Evolutionary conservation across 441 rosid genomes (phyloP), one percentile per base, ranked within the genome.

Genomic region (Adansonia madagascariensis): DNA sequence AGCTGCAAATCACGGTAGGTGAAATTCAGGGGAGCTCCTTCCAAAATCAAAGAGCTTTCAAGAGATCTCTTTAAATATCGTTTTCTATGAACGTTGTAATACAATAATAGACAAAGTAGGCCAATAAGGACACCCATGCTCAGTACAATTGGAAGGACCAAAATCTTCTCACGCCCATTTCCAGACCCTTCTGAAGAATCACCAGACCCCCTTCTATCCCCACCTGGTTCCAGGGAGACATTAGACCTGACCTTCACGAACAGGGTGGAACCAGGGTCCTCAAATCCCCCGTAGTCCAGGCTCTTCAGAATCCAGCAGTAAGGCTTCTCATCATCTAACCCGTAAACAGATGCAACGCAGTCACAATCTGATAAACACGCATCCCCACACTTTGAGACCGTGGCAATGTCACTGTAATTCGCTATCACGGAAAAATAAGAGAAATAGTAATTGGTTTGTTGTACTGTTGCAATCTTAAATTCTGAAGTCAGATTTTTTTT

Each of bases 331-430:
- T 91, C 97, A 24, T 95, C 92, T 62, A 95, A 85, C 5, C 98
- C 98, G 15, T 90, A 93, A 63, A 95, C 94, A 64, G 98, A 91
- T 77, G 98, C 98, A 24, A 89, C 76, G 65, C 98, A 95, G 6
- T 93, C 89, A 65, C 98, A 93, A 73, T 91, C 88, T 0, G 91
- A 84, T 47, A 91, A 81, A 81, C 98, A 95, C 73, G 89, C 88
- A 59, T 91, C 95, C 0, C 99, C 96, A 11, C 99, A 95, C 74
- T 65, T 85, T 0, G 90, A 80, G 17, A 88, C 90, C 4, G 88
- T 81, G 15, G 78, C 79, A 49, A 85, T 79, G 17, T 92, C 92
- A 76, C 97, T 92, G 82, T 91, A 90, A 72, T 95, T 95, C 3
- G 89, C 90, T 15, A 93, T 72, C 27, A 90, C 91, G 2, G 96